These are phyloP conservation scores for Metroxylon sagu DNA, from an alignment of 176 grass and related monocot genomes.

Conservation along the genomic window DNA sequence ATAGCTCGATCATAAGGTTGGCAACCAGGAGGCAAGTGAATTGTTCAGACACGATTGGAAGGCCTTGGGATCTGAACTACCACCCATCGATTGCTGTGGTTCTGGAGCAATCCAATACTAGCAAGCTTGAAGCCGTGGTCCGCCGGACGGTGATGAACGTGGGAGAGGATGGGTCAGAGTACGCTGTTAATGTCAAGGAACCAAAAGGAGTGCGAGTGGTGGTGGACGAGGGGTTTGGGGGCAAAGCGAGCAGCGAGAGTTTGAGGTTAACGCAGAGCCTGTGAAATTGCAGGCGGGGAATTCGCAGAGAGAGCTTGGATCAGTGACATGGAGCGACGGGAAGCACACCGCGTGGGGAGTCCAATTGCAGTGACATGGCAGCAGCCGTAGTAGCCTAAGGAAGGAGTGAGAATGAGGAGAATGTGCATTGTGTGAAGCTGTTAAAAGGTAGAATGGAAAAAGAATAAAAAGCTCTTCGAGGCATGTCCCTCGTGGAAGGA, in stretches of 20 bases:
- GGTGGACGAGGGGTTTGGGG: neutral
- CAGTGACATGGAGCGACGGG: neutral
- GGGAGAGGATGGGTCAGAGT: neutral
- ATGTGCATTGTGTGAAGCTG: too few relatives aligned
- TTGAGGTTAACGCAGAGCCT: neutral
- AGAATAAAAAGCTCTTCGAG: too few relatives aligned
- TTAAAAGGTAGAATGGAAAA: too few relatives aligned
- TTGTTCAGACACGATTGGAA: neutral
- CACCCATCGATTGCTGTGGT: conserved; percentile 12
- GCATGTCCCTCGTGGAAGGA: too few relatives aligned
- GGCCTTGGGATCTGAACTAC: conserved; percentile 13
- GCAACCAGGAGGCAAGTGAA: neutral
- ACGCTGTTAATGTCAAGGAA: neutral
- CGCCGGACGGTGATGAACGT: neutral
- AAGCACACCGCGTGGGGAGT: conserved; percentile 5
- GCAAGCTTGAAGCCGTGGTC: neutral
- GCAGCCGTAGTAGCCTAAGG: neutral
- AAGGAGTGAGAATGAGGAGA: too few relatives aligned
- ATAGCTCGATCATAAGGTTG: neutral
- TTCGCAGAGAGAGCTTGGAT: conserved; percentile 3
- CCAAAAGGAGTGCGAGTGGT: neutral
- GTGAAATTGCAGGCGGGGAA: neutral
- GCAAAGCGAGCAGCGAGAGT: neutral
- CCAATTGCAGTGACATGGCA: conserved; percentile 4
- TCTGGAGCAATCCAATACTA: neutral